Base-by-base conservation (phyloP, 192 early-diverging fungal species). In the Phycomyces nitens region DNA sequence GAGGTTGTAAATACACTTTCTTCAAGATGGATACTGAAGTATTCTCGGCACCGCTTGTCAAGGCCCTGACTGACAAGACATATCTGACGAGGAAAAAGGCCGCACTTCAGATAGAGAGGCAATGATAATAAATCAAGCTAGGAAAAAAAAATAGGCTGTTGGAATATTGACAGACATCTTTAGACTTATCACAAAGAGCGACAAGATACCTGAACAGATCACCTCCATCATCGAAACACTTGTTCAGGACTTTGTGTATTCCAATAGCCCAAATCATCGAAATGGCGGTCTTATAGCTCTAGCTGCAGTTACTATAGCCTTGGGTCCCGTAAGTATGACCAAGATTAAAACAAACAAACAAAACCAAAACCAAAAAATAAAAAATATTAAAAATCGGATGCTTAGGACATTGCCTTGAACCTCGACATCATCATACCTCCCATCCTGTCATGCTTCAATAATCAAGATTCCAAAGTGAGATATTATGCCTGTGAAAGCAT, bases 401-500 rank as follows among this genome's bases (percentile, higher is more conserved):
- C 3, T 10, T 76, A 84, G 72, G 75, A 78, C 18, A 84, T 91
- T 22, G 70, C 82, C 6, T 69, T 70, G 16, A 87, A 90, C 55
- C 70, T 97, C 11, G 82, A 84, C 40, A 82, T 79, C 15, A 93
- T 99, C 61, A 87, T 98, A 3, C 94, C 94, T 16, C 98, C 98
- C 2, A 94, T 98, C 18, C 85, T 99, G 3, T 82, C 94, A 26
- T 97, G 95, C 61, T 90, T 98, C 60, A 73, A 80, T 5, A 94
- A 99, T 70, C 92, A 88, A 57, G 98, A 99, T 71, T 86, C 87
- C 26, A 82, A 92, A 14, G 95, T 98, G 47, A 84, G 96, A 27
- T 99, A 98, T 81, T 99, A 97, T 86, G 96, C 98, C 1, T 98
- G 94, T 65, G 98, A 99, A 76, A 88, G 86, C 59, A 89, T 98